These are phyloP conservation scores for Fusarium transvaalense DNA, from an alignment of 2,329 filamentous ascomycete genomes.

Conservation along the genomic window DNA sequence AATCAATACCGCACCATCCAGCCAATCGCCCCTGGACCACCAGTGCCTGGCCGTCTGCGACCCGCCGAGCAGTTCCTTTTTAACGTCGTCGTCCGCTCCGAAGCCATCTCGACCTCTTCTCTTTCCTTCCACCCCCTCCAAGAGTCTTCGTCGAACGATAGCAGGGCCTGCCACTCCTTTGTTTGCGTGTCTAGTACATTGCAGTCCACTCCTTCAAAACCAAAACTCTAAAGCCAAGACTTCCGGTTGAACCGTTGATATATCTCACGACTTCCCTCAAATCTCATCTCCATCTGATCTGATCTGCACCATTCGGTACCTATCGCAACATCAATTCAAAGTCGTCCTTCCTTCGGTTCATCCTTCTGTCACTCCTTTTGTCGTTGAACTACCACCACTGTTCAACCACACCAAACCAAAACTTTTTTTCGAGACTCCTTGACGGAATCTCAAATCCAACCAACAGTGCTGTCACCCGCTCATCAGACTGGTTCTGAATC, in stretches of 20 bases:
- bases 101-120: constrained; percentile 39
- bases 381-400: constrained; percentile 41
- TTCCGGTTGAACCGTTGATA: constrained; percentile 50
- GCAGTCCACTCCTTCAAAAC: constrained; percentile 51
- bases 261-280: constrained; percentile 41
- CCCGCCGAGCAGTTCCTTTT: constrained; percentile 47
- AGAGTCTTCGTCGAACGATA: constrained; percentile 48
- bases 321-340: constrained; percentile 40
- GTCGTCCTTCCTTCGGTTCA: constrained; percentile 41
- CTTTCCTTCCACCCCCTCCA: constrained; percentile 46
- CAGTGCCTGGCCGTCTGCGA: constrained; percentile 42
- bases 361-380: constrained; percentile 46
- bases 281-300: constrained; percentile 12
- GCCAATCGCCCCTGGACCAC: constrained; percentile 40
- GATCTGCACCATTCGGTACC: constrained; percentile 26
- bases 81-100: constrained; percentile 48
- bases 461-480: constrained; percentile 43
- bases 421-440: constrained; percentile 40
- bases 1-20: constrained; percentile 42
- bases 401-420: constrained; percentile 41
- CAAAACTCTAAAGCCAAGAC: constrained; percentile 42
- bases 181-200: constrained; percentile 51
- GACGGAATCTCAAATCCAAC: constrained; percentile 45
- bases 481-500: constrained; percentile 49
- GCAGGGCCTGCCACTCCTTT: constrained; percentile 47